These are phyloP conservation scores for Jackrogersella multiformis DNA, from an alignment of 495 filamentous ascomycete species.

Conservation along the genomic window DNA sequence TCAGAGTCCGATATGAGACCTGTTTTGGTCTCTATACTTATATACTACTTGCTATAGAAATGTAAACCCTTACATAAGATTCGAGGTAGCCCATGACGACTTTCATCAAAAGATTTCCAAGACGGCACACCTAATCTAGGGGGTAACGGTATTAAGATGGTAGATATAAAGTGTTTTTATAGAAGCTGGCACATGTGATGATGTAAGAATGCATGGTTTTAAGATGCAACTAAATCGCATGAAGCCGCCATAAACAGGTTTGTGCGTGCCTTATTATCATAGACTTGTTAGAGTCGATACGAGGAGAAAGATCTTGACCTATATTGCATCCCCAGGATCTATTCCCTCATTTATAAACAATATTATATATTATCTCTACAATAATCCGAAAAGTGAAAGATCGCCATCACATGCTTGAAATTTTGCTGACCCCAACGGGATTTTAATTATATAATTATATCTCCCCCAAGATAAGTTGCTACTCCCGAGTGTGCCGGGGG, in stretches of 20 bases:
- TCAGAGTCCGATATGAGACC: no score
- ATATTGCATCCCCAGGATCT: slow-evolving; percentile 7
- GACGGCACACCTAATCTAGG: no score
- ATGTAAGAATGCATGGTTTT: not conserved
- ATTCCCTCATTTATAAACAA: not conserved
- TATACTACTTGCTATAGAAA: no score
- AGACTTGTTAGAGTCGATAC: not conserved
- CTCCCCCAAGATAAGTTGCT: slow-evolving; percentile 14
- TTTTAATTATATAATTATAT: not conserved
- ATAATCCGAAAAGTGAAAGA: not conserved
- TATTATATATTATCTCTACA: not conserved
- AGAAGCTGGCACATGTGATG: not conserved
- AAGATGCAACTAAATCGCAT: not conserved
- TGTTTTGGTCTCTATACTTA: no score
- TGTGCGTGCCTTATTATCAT: not conserved
- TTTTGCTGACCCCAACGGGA: not conserved
- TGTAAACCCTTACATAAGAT: no score
- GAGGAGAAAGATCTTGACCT: not conserved
- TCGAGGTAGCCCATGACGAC: no score
- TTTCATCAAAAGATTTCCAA: no score
- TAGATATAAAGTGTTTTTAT: not conserved
- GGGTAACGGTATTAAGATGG: not conserved
- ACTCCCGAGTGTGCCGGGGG: slow-evolving; percentile 19
- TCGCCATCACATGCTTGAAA: slow-evolving; percentile 16
- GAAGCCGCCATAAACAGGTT: not conserved